Percentiles rank a stretch among this genome's conserved stretches.
phyloP scores from a whole-genome alignment of 139 green algal genomes.

The Chlamydomonas urium region DNA sequence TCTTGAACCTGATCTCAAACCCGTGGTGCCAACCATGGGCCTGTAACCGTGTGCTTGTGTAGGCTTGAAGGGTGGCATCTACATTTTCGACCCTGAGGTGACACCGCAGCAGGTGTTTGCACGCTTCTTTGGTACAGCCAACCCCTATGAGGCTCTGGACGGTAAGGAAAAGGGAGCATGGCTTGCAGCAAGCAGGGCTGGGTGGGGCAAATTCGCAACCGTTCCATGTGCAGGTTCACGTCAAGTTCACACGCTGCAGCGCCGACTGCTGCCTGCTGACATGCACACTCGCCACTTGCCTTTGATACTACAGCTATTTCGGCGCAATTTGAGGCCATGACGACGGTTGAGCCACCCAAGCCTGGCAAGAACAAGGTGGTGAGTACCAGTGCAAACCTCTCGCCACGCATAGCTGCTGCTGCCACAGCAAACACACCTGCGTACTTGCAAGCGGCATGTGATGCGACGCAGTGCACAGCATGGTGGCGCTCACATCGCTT shows the following conservation, averaged over 20 bases:
- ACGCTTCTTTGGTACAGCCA: conserved; percentile 75
- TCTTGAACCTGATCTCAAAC: not conserved
- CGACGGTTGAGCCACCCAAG: conserved; percentile 39
- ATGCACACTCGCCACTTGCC: too few relatives aligned
- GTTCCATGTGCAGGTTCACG: too few relatives aligned
- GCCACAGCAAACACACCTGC: too few relatives aligned
- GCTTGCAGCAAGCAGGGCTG: too few relatives aligned
- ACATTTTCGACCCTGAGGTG: conserved; percentile 39
- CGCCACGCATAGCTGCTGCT: too few relatives aligned
- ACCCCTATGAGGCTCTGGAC: conserved; percentile 72
- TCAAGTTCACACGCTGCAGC: too few relatives aligned
- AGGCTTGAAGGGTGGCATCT: conserved; percentile 34
- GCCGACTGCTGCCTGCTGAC: too few relatives aligned
- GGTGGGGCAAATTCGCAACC: not conserved
- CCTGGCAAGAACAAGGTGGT: conserved; percentile 56
- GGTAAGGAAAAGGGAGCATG: conserved; percentile 30
- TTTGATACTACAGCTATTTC: conserved; percentile 46
- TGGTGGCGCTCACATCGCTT: too few relatives aligned
- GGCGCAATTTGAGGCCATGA: conserved; percentile 57
- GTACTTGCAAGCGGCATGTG: too few relatives aligned
- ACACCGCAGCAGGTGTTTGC: conserved; percentile 51
- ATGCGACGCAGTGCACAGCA: too few relatives aligned
- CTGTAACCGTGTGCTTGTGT: not conserved
- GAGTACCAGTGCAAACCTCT: too few relatives aligned
- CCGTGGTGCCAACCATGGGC: too few relatives aligned